Base-by-base conservation (phyloP, 352 stramenopile species). In the Phytophthora crassamura region DNA sequence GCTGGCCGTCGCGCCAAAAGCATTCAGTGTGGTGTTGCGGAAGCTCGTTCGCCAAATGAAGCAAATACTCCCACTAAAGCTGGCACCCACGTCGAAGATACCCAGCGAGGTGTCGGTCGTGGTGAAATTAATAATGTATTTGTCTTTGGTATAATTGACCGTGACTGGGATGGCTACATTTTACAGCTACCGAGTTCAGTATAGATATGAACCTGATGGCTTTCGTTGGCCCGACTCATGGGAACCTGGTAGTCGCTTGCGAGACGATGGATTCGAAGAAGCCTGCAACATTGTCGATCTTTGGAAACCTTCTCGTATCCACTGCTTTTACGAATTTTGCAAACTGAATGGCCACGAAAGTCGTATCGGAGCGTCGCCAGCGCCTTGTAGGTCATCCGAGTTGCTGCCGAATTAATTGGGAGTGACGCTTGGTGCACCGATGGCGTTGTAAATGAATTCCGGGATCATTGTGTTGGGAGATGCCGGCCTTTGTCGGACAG, bases 331-430 rank as follows among this genome's bases (percentile, higher is more conserved):
- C 22, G 3, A 18, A 20, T 12, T 11, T 42, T 54, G 47, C 33
- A 42, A 42, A 18, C 30, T 28, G 3, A 54, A 40, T 32, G 32
- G 32, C 2, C 47, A 54, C 9, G 47, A 22, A 9, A 9, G 42
- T 18, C 47, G 12, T 18, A 34, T 33, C 10, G 47, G 47, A 33
- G 47, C 47, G 9, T 54, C 47, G 7, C 47, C 47, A 41, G 32
- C 18, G 47, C n/a, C 32, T 54, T 54, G 7, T 43, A 54, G 11
- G 46, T 3, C 3, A 33, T 54, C 20, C 3, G 47, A 10, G 11
- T 42, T 5, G 33, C n/a, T 14, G 9, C 33, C 14, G n/a, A 40
- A 14, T 7, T 32, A 11, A 54, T 54, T 5, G 16, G 32, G 3
- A 42, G 33, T 33, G 3, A 4, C 42, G 32, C 4, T 4, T 54